phyloP scores from a whole-genome alignment of 129 eudicot species.

The Chrysanthemum seticuspe region DNA sequence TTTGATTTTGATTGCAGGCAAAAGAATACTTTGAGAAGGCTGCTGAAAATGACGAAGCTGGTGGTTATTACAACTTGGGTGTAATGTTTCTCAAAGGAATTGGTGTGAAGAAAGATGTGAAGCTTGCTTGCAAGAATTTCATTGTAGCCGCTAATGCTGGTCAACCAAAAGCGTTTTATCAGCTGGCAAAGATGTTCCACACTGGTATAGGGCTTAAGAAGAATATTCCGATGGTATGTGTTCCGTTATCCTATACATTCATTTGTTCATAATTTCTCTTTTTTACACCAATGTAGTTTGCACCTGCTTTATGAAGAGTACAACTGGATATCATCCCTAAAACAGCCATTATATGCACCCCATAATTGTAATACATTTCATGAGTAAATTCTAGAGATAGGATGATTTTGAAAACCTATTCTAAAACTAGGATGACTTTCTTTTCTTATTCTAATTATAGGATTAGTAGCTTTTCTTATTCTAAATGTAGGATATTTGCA shows the following conservation, averaged over 20 bases:
- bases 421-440: no score
- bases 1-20: conserved; percentile 51
- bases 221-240: conserved; percentile 71
- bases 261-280: not conserved
- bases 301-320: not conserved
- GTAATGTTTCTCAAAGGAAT: conserved; percentile 90
- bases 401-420: no score
- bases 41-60: conserved; percentile 83
- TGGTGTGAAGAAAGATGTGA: conserved; percentile 81
- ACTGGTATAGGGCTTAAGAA: conserved; percentile 91
- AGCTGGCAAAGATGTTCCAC: conserved; percentile 95
- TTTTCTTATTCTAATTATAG: no score
- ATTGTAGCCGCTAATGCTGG: conserved; percentile 85
- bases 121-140: conserved; percentile 69
- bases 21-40: conserved; percentile 94
- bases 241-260: not conserved
- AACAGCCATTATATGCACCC: no score
- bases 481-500: no score
- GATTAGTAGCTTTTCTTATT: no score
- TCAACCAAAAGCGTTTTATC: conserved; percentile 96
- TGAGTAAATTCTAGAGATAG: no score
- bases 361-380: no score
- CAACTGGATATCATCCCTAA: no score
- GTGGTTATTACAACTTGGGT: conserved; percentile 93
- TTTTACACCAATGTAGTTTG: not conserved